Percentiles rank a stretch among this genome's conserved stretches.
Evolutionary conservation across 2,329 filamentous ascomycete species (phyloP).

Genomic region (Akanthomyces muscarius): DNA sequence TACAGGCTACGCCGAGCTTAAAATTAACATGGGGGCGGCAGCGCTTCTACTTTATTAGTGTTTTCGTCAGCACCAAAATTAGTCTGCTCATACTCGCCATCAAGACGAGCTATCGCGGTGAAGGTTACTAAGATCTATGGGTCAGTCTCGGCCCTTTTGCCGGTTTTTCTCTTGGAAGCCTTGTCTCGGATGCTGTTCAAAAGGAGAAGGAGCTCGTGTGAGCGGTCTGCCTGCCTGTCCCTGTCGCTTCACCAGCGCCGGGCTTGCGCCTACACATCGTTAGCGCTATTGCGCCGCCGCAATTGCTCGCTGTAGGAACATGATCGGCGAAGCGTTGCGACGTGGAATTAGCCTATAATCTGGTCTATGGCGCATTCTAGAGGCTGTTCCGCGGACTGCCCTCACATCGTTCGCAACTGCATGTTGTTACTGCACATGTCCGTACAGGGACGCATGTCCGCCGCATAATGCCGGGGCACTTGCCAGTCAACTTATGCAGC

Average conservation of each 20-base stretch:
- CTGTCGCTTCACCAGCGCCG: no score
- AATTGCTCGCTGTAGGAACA: neutral
- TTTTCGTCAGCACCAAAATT: neutral
- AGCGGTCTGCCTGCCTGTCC: neutral
- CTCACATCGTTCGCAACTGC: neutral
- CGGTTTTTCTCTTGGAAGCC: neutral
- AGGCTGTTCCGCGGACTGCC: neutral
- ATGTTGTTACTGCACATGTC: neutral
- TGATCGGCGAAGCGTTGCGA: neutral
- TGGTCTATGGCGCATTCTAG: neutral
- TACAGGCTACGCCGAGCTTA: neutral
- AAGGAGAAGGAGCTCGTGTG: constrained; percentile 4
- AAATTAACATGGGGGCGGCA: neutral
- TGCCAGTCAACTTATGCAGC: neutral
- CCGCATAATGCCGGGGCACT: neutral
- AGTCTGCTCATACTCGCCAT: neutral
- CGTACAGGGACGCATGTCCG: neutral
- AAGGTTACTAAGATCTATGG: neutral
- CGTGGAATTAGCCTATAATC: neutral
- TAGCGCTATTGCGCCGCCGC: neutral
- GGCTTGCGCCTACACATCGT: neutral
- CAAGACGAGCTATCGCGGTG: neutral
- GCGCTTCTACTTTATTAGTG: neutral
- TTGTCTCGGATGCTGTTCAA: neutral
- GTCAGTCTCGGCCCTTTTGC: neutral